Base-by-base conservation (phyloP, 2,329 filamentous ascomycete genomes). In the Emmonsiellopsis sp. region DNA sequence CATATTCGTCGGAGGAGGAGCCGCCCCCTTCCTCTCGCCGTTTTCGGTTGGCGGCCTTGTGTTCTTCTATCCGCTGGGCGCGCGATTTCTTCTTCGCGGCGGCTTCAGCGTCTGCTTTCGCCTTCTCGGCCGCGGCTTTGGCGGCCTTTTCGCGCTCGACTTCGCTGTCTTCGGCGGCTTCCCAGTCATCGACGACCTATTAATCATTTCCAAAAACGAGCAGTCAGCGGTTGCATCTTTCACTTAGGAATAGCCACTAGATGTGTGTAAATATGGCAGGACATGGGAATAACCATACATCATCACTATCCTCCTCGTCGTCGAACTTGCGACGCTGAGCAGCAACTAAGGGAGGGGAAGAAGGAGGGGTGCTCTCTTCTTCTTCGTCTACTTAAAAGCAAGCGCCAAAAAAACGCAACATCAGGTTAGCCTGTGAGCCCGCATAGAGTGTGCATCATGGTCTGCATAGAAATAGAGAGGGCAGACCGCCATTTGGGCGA, bases 151-250 rank as follows among this genome's bases (percentile, higher is more conserved):
- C 91, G 65, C 90, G 87, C 77, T 98, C 93, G 63, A 85, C 92
- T 65, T 98, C 93, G 57, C 90, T 95, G 75, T 98, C 93, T 67
- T 97, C 93, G 62, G 88, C 91, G 55, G 89, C 92, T 66, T 97
- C 91, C 93, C 93, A 98, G 35, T 89, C 92, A 56, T 98, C 93
- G 66, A 96, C 82, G 54, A 97, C 89, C 86, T 95, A 59, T 54
- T 44, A 2, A n/a, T n/a, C n/a, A n/a, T n/a, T 35, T 40, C 13
- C 43, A 13, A 26, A 43, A 26, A 43, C 9, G 37, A 53, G 53
- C 11, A 20, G 13, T 56, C 26, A 59, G 57, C 38, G 9, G 43
- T 34, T 46, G 13, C 52, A 40, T 55, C 51, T 44, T 32, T 47
- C 26, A 30, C 1, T 30, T 16, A 30, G n/a, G 44, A 37, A 37